These are phyloP conservation scores for Gilbertella persicaria DNA, from an alignment of 371 early-diverging fungal genomes.

Conservation along the genomic window DNA sequence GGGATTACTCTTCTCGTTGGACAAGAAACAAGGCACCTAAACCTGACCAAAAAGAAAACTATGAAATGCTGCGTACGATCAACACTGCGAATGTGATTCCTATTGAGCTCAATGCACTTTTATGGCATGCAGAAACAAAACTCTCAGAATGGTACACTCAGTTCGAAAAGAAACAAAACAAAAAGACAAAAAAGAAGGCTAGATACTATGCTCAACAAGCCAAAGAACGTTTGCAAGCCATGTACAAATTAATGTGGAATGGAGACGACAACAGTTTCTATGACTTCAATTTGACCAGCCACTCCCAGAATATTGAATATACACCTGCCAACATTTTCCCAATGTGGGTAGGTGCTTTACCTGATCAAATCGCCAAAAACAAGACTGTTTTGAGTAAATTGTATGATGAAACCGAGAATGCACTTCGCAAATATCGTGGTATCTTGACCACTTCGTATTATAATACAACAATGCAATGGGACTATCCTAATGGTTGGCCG, in stretches of 20 bases:
- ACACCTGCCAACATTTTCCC: constrained; percentile 49
- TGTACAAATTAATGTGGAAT: constrained; percentile 58
- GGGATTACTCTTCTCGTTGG: constrained; percentile 88
- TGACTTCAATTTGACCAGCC: constrained; percentile 56
- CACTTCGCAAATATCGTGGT: constrained; percentile 52
- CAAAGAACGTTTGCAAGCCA: constrained; percentile 37
- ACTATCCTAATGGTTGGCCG: constrained; percentile 86
- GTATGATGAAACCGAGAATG: constrained; percentile 33
- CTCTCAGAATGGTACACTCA: constrained; percentile 54
- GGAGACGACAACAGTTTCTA: constrained; percentile 42
- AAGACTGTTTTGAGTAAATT: constrained; percentile 19
- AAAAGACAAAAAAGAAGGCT: constrained; percentile 18
- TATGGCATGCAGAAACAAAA: constrained; percentile 71
- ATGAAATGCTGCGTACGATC: constrained; percentile 52
- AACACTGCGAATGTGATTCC: constrained; percentile 73
- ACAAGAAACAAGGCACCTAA: constrained; percentile 34
- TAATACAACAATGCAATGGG: constrained; percentile 83
- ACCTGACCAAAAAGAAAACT: constrained; percentile 23
- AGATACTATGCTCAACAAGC: constrained; percentile 43
- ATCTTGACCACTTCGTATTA: constrained; percentile 68
- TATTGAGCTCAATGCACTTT: constrained; percentile 83
- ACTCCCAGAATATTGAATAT: constrained; percentile 29
- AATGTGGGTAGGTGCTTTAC: constrained; percentile 51
- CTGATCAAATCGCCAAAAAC: constrained; percentile 26
- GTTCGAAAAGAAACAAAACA: constrained; percentile 22